Conservation (phyloP, 2,329 filamentous ascomycete genomes). For the Didymella segeticola region DNA sequence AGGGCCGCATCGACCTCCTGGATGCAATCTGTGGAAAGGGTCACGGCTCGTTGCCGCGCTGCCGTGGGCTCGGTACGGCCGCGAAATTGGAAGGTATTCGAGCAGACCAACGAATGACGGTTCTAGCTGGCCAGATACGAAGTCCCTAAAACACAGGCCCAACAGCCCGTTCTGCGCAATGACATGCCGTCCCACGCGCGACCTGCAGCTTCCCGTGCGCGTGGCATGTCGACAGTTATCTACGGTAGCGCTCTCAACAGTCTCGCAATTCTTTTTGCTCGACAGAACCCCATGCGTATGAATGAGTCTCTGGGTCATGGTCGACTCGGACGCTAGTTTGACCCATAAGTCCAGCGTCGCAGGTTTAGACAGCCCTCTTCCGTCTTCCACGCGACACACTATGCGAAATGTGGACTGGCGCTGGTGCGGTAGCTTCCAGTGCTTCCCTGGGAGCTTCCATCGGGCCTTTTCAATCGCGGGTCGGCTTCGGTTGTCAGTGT, state of each 20-base stretch:
- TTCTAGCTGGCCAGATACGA: slow-evolving; percentile 1
- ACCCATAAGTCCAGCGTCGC: slow-evolving; percentile 33
- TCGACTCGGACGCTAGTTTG: slow-evolving; percentile 15
- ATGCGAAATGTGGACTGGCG: slow-evolving; percentile 20
- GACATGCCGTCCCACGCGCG: slow-evolving; percentile 18
- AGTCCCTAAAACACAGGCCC: no score
- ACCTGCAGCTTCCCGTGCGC: slow-evolving; percentile 5
- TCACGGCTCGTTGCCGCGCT: slow-evolving; percentile 33
- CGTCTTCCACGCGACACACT: slow-evolving; percentile 47
- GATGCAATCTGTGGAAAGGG: slow-evolving; percentile 36
- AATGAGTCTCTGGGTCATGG: slow-evolving; percentile 1
- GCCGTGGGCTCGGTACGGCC: slow-evolving; percentile 34
- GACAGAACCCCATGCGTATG: slow-evolving; percentile 6
- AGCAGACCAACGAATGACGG: slow-evolving; percentile 11
- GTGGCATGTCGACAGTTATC: neutral
- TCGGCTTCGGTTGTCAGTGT: slow-evolving; percentile 3
- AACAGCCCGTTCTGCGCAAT: neutral
- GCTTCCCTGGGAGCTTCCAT: slow-evolving; percentile 28
- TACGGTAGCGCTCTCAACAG: slow-evolving; percentile 1
- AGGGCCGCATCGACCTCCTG: slow-evolving; percentile 32
- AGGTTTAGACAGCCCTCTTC: slow-evolving; percentile 28
- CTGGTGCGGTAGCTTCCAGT: slow-evolving; percentile 14
- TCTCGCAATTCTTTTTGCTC: slow-evolving; percentile 6
- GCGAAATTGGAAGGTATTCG: slow-evolving; percentile 2
- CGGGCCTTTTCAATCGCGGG: slow-evolving; percentile 23